Evolutionary conservation across 768 basidiomycete species (phyloP), one percentile per base, ranked within the genome.

Genomic region (Tricholoma flavovirens): DNA sequence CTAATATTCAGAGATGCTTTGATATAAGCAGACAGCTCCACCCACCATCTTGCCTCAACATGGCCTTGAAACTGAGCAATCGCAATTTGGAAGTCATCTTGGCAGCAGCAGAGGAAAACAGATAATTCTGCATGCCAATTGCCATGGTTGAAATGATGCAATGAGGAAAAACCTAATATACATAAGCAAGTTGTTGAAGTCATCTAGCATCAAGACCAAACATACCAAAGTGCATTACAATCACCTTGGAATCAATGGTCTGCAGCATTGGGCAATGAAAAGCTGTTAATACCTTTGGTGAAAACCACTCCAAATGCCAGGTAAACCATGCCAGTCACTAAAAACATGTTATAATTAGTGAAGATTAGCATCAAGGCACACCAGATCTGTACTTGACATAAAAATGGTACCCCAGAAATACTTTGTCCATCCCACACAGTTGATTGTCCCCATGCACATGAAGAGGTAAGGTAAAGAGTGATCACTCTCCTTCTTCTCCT

Each of bases 31-130:
- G 51, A n/a, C 9, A 0, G 38, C 38, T 11, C 5, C 4, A 81
- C 81, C 71, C 63, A 83, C 88, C 85, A 65, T 97, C 96, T 76
- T 96, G 93, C 49, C 91, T 79, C 12, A 98, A 73, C 55, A 94
- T 87, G 6, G 94, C 82, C 49, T 72, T 77, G 82, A 98, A 96
- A 59, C 77, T 81, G 45, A 88, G 66, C 1, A 77, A 76, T 32
- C 96, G 84, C 43, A 98, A 69, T 57, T 83, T 86, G 35, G 80
- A 73, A 1, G 88, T 87, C 53, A 98, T 71, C 8, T 71, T 73
- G 6, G 91, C 84, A 35, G 92, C 90, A 5, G 90, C 75, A 1
- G 75, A 68, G 5, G 82, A 73, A 66, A 93, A 93, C 46, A 82
- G 71, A 64, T 80, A 88, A 63, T 87, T 88, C 69, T 97, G 93